phyloP scores from a whole-genome alignment of 2,329 filamentous ascomycete species.

The Diaporthe velutina region DNA sequence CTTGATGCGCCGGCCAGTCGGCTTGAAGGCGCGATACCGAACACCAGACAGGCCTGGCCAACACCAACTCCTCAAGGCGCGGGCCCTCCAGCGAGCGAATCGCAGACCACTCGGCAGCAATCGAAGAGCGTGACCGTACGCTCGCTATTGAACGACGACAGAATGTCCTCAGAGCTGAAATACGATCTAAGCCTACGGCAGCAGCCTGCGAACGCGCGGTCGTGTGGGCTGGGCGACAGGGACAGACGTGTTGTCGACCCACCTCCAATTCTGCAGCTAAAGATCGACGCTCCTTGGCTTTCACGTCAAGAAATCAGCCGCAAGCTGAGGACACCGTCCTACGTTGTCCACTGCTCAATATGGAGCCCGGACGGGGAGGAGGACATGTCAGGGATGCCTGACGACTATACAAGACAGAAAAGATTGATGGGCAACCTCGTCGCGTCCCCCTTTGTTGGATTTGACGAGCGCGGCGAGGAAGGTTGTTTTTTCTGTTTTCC shows the following conservation, averaged over 20 bases:
- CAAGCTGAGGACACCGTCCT: conserved; percentile 71
- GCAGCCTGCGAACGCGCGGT: conserved; percentile 82
- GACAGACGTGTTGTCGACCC: conserved; percentile 87
- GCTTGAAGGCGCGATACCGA: not conserved
- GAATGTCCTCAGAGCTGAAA: conserved; percentile 41
- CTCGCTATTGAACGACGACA: conserved; percentile 37
- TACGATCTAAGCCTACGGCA: conserved; percentile 75
- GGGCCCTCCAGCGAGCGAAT: not conserved
- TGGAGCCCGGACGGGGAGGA: conserved; percentile 76
- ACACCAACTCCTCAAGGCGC: not conserved
- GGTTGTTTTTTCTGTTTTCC: conserved; percentile 91
- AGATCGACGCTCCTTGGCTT: conserved; percentile 69
- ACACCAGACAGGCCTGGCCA: not conserved
- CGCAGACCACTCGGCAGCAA: conserved; percentile 31
- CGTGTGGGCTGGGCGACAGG: conserved; percentile 86
- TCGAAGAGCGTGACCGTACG: conserved; percentile 35
- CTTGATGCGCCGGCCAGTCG: not conserved
- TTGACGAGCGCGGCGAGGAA: conserved; percentile 78
- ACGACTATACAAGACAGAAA: conserved; percentile 79
- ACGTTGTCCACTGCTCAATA: conserved; percentile 82
- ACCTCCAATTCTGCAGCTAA: conserved; percentile 83
- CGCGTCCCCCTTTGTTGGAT: conserved; percentile 80
- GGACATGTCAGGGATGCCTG: conserved; percentile 79
- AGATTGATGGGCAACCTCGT: conserved; percentile 85
- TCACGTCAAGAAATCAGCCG: conserved; percentile 66